A percentile compares a stretch with the other conserved stretches of the same genome.
Conservation (phyloP, 495 filamentous ascomycete genomes). For the Pseudevernia furfuracea region DNA sequence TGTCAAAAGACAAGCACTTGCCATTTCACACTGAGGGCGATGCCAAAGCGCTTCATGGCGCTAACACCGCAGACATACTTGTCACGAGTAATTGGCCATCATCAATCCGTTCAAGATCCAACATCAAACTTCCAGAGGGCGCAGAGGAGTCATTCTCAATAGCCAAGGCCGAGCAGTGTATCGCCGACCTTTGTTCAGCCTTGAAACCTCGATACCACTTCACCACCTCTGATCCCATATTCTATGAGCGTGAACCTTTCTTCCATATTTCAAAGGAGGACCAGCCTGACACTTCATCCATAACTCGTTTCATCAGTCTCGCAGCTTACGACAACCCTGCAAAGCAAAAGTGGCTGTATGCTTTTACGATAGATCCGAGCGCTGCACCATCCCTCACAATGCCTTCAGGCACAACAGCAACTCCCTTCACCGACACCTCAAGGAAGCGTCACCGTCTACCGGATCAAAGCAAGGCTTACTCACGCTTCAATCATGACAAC, state of each 20-base stretch:
- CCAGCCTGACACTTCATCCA: slow-evolving; percentile 42
- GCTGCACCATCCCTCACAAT: slow-evolving; percentile 47
- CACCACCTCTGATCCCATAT: slow-evolving; percentile 56
- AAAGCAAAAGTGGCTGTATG: slow-evolving; percentile 83
- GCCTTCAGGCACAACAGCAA: slow-evolving; percentile 61
- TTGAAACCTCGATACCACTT: slow-evolving; percentile 88
- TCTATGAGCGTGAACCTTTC: slow-evolving; percentile 91
- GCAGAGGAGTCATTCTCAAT: slow-evolving; percentile 34
- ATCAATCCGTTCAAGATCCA: slow-evolving; percentile 54
- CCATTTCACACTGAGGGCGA: slow-evolving; percentile 71
- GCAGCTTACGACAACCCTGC: slow-evolving; percentile 62
- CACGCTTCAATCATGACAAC: slow-evolving; percentile 48
- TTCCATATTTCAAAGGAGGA: slow-evolving; percentile 57
- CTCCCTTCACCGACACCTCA: slow-evolving; percentile 49
- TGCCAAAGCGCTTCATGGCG: slow-evolving; percentile 62
- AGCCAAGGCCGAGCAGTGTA: slow-evolving; percentile 38
- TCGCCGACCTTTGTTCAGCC: slow-evolving; percentile 64
- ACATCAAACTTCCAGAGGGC: slow-evolving; percentile 42
- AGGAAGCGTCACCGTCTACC: slow-evolving; percentile 54
- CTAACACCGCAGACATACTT: slow-evolving; percentile 72
- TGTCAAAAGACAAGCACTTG: slow-evolving; percentile 53
- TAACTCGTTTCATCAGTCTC: slow-evolving; percentile 85
- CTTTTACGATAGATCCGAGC: slow-evolving; percentile 68
- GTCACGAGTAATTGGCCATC: slow-evolving; percentile 81
- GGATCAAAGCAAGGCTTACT: slow-evolving; percentile 47